phyloP scores from a whole-genome alignment of 164 flowering plant genomes.

The Saururus chinensis region DNA sequence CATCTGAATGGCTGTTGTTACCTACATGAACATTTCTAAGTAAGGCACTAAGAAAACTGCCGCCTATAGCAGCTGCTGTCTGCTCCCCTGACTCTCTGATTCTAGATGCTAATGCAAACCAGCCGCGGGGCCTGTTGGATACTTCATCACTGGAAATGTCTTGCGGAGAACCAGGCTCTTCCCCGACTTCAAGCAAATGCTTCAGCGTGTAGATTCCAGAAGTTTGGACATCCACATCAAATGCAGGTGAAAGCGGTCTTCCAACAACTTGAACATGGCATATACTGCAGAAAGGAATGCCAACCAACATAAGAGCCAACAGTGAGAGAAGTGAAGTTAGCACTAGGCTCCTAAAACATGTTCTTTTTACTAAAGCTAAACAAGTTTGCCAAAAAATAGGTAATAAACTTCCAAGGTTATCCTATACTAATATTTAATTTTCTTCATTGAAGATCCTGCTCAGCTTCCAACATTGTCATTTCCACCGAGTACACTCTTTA shows the following conservation, averaged over 20 bases:
- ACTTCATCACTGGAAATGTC: conserved; percentile 10
- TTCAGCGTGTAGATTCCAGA: conserved; percentile 30
- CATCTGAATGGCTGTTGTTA: not conserved
- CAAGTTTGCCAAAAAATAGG: not conserved
- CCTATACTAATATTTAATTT: too few species aligned
- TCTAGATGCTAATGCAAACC: conserved; percentile 16
- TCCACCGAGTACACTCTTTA: too few species aligned
- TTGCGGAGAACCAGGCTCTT: conserved; percentile 1
- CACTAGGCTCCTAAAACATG: not conserved
- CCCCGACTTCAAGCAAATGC: conserved; percentile 16
- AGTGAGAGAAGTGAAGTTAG: not conserved
- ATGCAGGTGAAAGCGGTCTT: conserved; percentile 22
- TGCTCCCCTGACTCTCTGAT: conserved; percentile 5
- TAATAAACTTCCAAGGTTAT: not conserved
- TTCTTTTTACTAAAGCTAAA: not conserved
- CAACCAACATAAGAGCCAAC: conserved; percentile 1
- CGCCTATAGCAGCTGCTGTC: conserved; percentile 1
- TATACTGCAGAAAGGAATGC: conserved; percentile 17
- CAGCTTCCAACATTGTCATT: too few species aligned
- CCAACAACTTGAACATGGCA: conserved; percentile 50
- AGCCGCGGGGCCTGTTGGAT: conserved; percentile 15
- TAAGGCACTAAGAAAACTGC: conserved; percentile 9
- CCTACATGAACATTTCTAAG: conserved; percentile 16
- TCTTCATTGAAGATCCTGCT: too few species aligned
- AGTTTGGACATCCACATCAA: conserved; percentile 22